Evolutionary conservation across 208 protist genomes (phyloP), one percentile per base, ranked within the genome.

Genomic region (Trypanosoma cruzi): DNA sequence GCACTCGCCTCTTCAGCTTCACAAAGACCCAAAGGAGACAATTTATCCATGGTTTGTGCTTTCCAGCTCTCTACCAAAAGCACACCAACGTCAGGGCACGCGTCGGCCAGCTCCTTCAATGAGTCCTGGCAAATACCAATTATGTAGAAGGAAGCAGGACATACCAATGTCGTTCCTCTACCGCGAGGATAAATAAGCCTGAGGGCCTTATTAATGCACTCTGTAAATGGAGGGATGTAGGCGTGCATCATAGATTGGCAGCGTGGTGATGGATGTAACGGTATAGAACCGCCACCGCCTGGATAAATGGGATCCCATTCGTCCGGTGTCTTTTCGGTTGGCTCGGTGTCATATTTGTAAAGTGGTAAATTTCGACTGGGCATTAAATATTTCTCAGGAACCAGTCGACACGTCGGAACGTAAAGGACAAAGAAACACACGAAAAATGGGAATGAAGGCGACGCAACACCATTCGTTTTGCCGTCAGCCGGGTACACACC

Each of bases 11-110:
- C 59, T 54, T 1, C 0, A 5, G 5, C n/a, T 18, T 67, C 34
- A 50, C 68, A 74, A 1, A 74, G 16, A 16, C 68, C 68, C 32
- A 74, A 20, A n/a, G 68, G 58, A 3, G 59, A 74, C 14, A 7
- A 4, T 8, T 26, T 4, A 53, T 74, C 62, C 31, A 32, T 28
- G 2, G 59, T 67, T 49, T 74, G 52, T 44, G 1, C 1, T 54
- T 61, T 67, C 46, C 55, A 74, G n/a, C 63, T 13, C 6, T 32
- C 37, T 8, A 34, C 50, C 3, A 74, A 20, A 44, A 40, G 42
- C 11, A 50, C n/a, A 14, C 13, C 44, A 46, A 74, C 68, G 37
- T 74, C 68, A 18, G 53, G 6, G 20, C 68, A 74, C 4, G 37
- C 16, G 29, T 53, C 29, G 20, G 29, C 55, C 18, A 74, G 32